Evolutionary conservation across 2,329 filamentous ascomycete genomes (phyloP), one percentile per base, ranked within the genome.

Genomic region (Teratosphaeria pseudoeucalypti): DNA sequence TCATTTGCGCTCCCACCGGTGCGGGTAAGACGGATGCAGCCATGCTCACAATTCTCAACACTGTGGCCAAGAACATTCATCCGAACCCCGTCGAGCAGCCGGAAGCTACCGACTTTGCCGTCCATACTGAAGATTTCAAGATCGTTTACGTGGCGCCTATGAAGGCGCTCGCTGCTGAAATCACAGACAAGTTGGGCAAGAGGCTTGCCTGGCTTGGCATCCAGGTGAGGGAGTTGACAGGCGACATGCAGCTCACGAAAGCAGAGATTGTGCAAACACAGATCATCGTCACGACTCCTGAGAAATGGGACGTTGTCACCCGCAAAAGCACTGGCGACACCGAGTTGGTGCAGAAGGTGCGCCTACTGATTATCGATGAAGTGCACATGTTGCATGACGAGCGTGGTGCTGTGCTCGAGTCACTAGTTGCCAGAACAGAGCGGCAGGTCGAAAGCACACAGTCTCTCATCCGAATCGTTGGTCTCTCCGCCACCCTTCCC

Each of bases 381-480:
- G 94, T 99, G 1, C 94, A 99, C 71, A 99, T 99, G 95, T 86
- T 99, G 68, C 95, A 99, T 69, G 94, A 99, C 72, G 94, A 97
- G 74, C 86, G 94, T 72, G 94, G 94, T 70, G 91, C 95, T 12
- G 95, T 99, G 0, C 82, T 99, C 32, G 94, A 99, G 72, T 96
- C 92, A 6, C 80, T 99, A 26, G 95, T 99, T 16, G 94, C 94
- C 11, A 85, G 94, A 67, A 99, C 95, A 0, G 88, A 97, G 76
- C 82, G 94, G 63, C 94, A 99, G 70, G 95, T 99, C 0, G 95
- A 99, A 75, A 96, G 92, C 73, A 99, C 94, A 0, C 94, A 99
- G 73, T 96, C 91, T 1, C 81, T 99, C 55, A 99, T 99, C 70
- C 89, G 95, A 27, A 95, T 99, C 60, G 85, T 99, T 55, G 94